phyloP scores from a whole-genome alignment of 805 yeast species.

The Cyberlindnera samutprakarnensis region DNA sequence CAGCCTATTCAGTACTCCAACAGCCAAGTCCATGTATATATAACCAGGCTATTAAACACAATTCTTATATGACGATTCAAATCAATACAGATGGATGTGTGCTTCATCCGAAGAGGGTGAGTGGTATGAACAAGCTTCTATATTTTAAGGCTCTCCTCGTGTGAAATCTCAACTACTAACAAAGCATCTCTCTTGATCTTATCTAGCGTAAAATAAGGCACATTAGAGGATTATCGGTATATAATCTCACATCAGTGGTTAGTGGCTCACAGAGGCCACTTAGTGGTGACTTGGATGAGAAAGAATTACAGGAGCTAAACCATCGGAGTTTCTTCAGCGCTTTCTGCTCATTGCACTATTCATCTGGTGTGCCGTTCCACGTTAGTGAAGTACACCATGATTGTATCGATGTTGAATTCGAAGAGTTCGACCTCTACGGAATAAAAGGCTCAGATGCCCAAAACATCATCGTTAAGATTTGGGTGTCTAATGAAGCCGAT shows the following conservation, averaged over 20 bases:
- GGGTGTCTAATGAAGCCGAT: slow-evolving; percentile 9
- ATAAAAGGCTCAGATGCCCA: slow-evolving; percentile 1
- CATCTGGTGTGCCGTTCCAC: slow-evolving; percentile 22
- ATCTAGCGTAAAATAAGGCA: slow-evolving; percentile 19
- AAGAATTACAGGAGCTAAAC: slow-evolving; percentile 22
- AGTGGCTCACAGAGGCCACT: background rate
- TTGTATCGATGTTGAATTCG: slow-evolving; percentile 24
- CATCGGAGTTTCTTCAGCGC: slow-evolving; percentile 23
- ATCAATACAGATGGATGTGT: slow-evolving; percentile 11
- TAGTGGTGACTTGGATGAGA: slow-evolving; percentile 12
- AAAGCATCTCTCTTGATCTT: background rate
- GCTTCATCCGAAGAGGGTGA: slow-evolving; percentile 11
- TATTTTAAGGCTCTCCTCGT: background rate
- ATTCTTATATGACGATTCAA: slow-evolving; percentile 1
- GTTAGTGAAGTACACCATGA: slow-evolving; percentile 27
- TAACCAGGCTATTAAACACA: no score
- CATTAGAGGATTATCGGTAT: slow-evolving; percentile 12
- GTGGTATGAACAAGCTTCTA: no score
- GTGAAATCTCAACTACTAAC: background rate
- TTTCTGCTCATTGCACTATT: slow-evolving; percentile 29
- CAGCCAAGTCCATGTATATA: no score
- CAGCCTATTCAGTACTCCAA: no score
- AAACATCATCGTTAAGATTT: slow-evolving; percentile 7
- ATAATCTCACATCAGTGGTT: slow-evolving; percentile 11
- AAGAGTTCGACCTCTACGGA: slow-evolving; percentile 19